These are phyloP conservation scores for Ceratocystis colombiana DNA, from an alignment of 2,329 filamentous ascomycete species.

Conservation along the genomic window DNA sequence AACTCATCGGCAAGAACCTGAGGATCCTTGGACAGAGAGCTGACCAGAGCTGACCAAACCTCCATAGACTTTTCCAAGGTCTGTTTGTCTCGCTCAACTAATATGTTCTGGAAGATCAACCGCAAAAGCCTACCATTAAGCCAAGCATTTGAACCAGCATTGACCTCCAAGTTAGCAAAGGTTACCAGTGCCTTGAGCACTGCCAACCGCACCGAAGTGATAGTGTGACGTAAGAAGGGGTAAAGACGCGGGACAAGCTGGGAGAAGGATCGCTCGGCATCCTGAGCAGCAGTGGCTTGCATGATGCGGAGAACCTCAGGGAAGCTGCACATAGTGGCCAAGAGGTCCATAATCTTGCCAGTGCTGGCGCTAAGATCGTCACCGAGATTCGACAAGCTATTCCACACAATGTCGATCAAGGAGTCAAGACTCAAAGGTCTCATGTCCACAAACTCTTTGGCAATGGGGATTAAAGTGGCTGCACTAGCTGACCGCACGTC, in stretches of 20 bases:
- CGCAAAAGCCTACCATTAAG: constrained; percentile 80
- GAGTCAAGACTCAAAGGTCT: constrained; percentile 66
- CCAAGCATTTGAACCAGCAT: constrained; percentile 59
- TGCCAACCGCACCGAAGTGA: constrained; percentile 86
- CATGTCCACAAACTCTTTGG: constrained; percentile 83
- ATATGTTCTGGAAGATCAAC: constrained; percentile 85
- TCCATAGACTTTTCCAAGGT: constrained; percentile 76
- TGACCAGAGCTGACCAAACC: constrained; percentile 72
- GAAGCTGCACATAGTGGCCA: constrained; percentile 92
- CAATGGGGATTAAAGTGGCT: constrained; percentile 92
- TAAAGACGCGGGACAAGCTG: constrained; percentile 88
- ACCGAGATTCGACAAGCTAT: constrained; percentile 89
- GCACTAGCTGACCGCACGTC: constrained; percentile 95
- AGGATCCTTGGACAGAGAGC: constrained; percentile 54
- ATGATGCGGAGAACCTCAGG: constrained; percentile 86
- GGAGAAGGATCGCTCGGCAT: constrained; percentile 81
- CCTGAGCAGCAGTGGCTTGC: constrained; percentile 74
- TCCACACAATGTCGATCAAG: constrained; percentile 92
- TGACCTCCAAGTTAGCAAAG: constrained; percentile 77
- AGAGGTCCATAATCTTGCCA: constrained; percentile 93
- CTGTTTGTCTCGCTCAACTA: constrained; percentile 80
- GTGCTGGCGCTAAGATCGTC: constrained; percentile 96
- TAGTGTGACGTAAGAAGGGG: constrained; percentile 92
- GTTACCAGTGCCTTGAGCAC: constrained; percentile 88
- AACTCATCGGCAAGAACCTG: constrained; percentile 63